Base-by-base conservation (phyloP, 2,329 filamentous ascomycete genomes). In the Penicillium olsonii region DNA sequence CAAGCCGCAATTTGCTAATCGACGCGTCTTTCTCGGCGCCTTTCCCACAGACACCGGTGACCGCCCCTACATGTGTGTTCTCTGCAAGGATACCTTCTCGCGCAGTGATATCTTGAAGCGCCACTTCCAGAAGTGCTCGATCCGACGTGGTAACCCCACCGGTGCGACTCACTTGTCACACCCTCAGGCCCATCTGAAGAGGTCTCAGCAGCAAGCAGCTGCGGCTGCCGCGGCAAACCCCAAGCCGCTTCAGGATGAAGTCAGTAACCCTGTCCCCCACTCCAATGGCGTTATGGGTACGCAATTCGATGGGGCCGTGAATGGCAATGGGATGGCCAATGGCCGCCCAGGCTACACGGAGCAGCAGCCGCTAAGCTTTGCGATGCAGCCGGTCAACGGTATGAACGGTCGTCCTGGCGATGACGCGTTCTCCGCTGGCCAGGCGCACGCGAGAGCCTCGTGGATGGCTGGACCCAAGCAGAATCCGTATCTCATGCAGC, bases 51-150 rank as follows among this genome's bases (percentile, higher is more conserved):
- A 99, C 78, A 97, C 94, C 54, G 94, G 94, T 66, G 92, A 97
- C 72, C 90, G 94, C 60, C 94, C 94, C 49, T 99, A 99, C 78
- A 95, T 95, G 85, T 99, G 94, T 76, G 90, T 95, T 59, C 81
- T 99, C 43, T 99, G 94, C 80, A 91, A 94, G 72, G 94, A 97
- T 74, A 97, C 92, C 27, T 99, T 99, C 75, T 96, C 90, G 41
- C 87, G 94, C 71, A 96, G 91, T 80, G 94, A 99, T 69, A 97
- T 99, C 59, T 78, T 99, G 65, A 99, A 99, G 80, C 90, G 94
- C 59, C 94, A 99, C 76, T 99, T 97, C 76, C 92, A 96, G 74
- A 99, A 99, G 79, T 99, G 94, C 77, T 96, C 94, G 33, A 90
- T 96, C 59, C 87, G 94, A 65, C 87, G 94, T 68, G 94, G 94